A percentile compares a stretch with the other conserved stretches of the same genome.
Evolutionary conservation across 768 basidiomycete genomes (phyloP).

Genomic region (Suillus subalutaceus): DNA sequence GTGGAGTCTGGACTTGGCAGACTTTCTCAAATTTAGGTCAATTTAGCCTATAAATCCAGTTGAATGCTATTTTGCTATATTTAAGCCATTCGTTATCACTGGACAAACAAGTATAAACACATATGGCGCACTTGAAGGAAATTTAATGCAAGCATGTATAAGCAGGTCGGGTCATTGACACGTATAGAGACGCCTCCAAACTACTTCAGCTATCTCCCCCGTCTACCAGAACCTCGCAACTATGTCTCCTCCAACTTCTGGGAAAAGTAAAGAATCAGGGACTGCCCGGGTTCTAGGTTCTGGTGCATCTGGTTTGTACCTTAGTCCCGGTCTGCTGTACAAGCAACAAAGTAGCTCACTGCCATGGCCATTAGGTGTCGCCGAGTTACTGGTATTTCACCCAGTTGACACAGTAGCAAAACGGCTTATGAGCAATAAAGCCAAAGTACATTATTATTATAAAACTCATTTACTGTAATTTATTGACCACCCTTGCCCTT

Average conservation of each 20-base stretch:
- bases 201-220: background rate
- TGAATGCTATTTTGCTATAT: background rate
- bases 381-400: slow-evolving; percentile 94
- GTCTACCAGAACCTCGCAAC: background rate
- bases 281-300: slow-evolving; percentile 90
- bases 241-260: slow-evolving; percentile 53
- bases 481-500: slow-evolving; percentile 8
- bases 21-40: background rate
- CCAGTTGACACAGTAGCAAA: slow-evolving; percentile 99
- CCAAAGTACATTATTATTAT: slow-evolving; percentile 50
- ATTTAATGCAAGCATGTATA: background rate
- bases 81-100: background rate
- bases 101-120: background rate
- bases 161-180: slow-evolving; percentile 1
- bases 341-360: background rate
- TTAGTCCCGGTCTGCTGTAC: background rate
- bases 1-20: background rate
- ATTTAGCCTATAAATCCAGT: background rate
- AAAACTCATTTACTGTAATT: background rate
- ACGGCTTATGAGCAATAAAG: slow-evolving; percentile 97
- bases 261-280: slow-evolving; percentile 77
- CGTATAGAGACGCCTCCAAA: background rate
- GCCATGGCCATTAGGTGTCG: slow-evolving; percentile 62
- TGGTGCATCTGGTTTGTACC: slow-evolving; percentile 78
- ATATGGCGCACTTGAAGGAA: background rate